Base-by-base conservation (phyloP, 345 rosid genomes). In the Balakata baccata region DNA sequence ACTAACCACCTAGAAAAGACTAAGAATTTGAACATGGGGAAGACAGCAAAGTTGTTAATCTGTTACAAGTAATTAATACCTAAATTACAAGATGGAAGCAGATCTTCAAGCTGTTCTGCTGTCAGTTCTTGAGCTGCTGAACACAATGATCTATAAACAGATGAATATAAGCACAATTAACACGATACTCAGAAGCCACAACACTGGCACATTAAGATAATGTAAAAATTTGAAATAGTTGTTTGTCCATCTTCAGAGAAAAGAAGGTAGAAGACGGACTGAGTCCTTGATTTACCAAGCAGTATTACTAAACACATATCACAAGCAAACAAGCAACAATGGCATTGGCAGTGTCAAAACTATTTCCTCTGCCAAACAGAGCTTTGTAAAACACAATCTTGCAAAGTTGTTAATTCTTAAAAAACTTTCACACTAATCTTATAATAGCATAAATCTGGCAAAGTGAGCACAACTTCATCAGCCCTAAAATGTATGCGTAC, bases 91-190 rank as follows among this genome's bases (percentile, higher is more conserved):
- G 84, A 68, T 14, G 86, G 80, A 12, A 86, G 70, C 66, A 90
- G 80, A 82, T 85, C 89, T 82, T 87, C 88, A 62, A 91, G 84
- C 81, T 85, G 81, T 74, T 87, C 86, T 72, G 82, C 62, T 70
- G 82, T 78, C 82, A 84, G 66, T 78, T 88, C 87, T 85, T 88
- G 83, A 77, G 87, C 79, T 22, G 83, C 88, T 50, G 86, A 81
- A 79, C 89, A 91, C 13, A 74, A 66, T 59, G 94, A 85, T 85
- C 96, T 89, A 86, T 71, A 58, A 75, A 70, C 63, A 79, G 61
- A 56, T 50, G 66, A 37, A 75, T 39, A 11, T 4, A 62, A 52
- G 67, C 4, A 37, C 43, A 47, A 68, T 58, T 68, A 56, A 64
- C 17, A 62, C 47, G 57, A 62, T 64, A 58, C 37, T 22, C 46